Percentiles rank a stretch among this genome's conserved stretches.
These are phyloP conservation scores for Gnetum montanum DNA, from an alignment of 75 land plant species.

Conservation along the genomic window DNA sequence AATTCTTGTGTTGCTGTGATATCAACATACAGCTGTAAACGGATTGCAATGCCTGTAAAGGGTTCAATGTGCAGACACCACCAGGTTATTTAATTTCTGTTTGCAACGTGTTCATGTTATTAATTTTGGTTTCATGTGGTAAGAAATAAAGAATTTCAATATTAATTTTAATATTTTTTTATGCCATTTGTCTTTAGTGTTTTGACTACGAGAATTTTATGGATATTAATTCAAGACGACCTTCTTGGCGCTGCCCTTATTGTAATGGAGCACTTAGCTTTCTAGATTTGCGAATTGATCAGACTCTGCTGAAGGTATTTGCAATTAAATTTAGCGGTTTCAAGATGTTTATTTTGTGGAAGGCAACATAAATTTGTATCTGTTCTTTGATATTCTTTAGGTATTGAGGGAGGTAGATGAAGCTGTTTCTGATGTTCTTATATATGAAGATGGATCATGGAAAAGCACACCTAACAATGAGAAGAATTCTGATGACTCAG, in stretches of 20 bases:
- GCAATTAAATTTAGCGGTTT: too few species aligned
- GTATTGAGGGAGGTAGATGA: slow-evolving; percentile 53
- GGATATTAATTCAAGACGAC: slow-evolving; percentile 67
- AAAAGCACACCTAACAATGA: slow-evolving; percentile 16
- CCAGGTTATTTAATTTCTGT: slow-evolving; percentile 41
- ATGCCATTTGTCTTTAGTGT: slow-evolving; percentile 46
- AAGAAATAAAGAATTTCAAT: background rate
- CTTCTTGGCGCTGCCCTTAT: slow-evolving; percentile 85
- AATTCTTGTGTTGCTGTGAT: too few species aligned
- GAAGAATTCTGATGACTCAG: slow-evolving; percentile 7
- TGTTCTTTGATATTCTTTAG: slow-evolving; percentile 20
- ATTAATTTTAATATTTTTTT: background rate
- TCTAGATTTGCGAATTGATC: slow-evolving; percentile 68
- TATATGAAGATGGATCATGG: slow-evolving; percentile 79
- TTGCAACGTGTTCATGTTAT: background rate
- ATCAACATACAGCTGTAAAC: slow-evolving; percentile 37
- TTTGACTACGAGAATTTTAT: slow-evolving; percentile 75
- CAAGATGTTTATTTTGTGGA: background rate
- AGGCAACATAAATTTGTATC: background rate
- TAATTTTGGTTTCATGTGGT: background rate
- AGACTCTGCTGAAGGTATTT: slow-evolving; percentile 72
- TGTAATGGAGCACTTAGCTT: slow-evolving; percentile 58
- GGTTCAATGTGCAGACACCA: slow-evolving; percentile 66
- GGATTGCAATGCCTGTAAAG: slow-evolving; percentile 73
- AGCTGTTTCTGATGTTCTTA: slow-evolving; percentile 38